Evolutionary conservation across 768 basidiomycete genomes (phyloP).

Genomic region (Postia placenta): DNA sequence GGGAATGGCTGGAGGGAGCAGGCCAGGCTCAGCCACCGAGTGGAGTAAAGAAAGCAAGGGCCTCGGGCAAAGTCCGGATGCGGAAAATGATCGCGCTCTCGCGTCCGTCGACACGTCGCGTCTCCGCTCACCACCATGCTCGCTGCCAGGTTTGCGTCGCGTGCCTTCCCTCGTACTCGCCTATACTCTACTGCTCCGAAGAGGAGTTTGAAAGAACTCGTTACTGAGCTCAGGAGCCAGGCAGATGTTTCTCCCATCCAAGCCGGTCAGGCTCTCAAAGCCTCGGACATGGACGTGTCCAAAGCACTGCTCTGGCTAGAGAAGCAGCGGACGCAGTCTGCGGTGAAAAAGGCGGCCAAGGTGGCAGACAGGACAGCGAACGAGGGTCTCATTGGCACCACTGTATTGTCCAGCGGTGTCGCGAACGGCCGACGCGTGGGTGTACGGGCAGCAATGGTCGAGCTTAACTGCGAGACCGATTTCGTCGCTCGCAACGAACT

Average conservation of each 20-base stretch:
- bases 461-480: constrained; percentile 95
- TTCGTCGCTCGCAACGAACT: constrained; percentile 86
- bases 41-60: not conserved
- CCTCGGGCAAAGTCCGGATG: not conserved
- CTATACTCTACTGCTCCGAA: constrained; percentile 55
- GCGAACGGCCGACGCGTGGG: constrained; percentile 33
- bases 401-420: constrained; percentile 60
- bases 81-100: not conserved
- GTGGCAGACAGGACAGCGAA: constrained; percentile 66
- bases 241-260: constrained; percentile 80
- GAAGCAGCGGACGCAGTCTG: constrained; percentile 62
- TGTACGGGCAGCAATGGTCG: constrained; percentile 79
- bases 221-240: constrained; percentile 80
- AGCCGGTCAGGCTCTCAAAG: constrained; percentile 80
- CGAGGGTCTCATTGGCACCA: constrained; percentile 78
- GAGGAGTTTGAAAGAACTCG: constrained; percentile 59
- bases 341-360: constrained; percentile 79
- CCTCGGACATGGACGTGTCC: constrained; percentile 66
- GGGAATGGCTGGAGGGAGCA: not conserved
- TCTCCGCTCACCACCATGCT: constrained; percentile 10
- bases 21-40: not conserved
- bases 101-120: not conserved
- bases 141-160: constrained; percentile 8
- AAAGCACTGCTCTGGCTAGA: constrained; percentile 78
- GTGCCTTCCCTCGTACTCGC: constrained; percentile 22